Conservation (phyloP, 2,329 filamentous ascomycete genomes). For the Amauroascus verrucosus region DNA sequence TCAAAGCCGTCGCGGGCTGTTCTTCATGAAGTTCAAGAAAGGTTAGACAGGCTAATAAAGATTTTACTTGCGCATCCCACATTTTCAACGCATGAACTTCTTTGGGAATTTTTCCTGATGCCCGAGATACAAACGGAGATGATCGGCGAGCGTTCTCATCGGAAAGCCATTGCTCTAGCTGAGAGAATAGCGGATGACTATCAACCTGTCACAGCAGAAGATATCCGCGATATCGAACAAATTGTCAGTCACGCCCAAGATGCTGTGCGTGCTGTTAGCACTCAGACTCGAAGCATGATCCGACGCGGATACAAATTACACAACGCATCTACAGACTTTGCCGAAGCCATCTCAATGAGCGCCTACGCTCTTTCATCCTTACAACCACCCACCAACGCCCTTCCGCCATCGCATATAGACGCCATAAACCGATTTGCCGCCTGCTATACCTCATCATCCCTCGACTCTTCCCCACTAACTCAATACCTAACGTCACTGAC, state of each 20-base stretch:
- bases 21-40: conserved; percentile 74
- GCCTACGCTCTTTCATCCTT: conserved; percentile 43
- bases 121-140: conserved; percentile 83
- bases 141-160: conserved; percentile 76
- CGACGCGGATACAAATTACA: conserved; percentile 66
- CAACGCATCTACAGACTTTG: conserved; percentile 46
- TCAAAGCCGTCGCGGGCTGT: conserved; percentile 82
- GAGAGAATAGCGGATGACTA: conserved; percentile 87
- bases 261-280: conserved; percentile 74
- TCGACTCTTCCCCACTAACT: conserved; percentile 61
- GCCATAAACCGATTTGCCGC: conserved; percentile 65
- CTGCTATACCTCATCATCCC: conserved; percentile 48
- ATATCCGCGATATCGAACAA: conserved; percentile 79
- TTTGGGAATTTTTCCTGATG: conserved; percentile 98
- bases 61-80: conserved; percentile 81
- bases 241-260: conserved; percentile 87
- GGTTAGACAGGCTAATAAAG: conserved; percentile 78
- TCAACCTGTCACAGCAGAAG: conserved; percentile 58
- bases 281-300: conserved; percentile 70
- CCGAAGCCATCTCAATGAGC: conserved; percentile 34
- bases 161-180: conserved; percentile 71
- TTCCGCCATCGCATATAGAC: conserved; percentile 56
- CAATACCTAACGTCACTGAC: conserved; percentile 66
- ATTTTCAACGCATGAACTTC: conserved; percentile 89
- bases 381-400: conserved; percentile 44